phyloP scores from a whole-genome alignment of 768 basidiomycete species.

The Suillus clintonianus region DNA sequence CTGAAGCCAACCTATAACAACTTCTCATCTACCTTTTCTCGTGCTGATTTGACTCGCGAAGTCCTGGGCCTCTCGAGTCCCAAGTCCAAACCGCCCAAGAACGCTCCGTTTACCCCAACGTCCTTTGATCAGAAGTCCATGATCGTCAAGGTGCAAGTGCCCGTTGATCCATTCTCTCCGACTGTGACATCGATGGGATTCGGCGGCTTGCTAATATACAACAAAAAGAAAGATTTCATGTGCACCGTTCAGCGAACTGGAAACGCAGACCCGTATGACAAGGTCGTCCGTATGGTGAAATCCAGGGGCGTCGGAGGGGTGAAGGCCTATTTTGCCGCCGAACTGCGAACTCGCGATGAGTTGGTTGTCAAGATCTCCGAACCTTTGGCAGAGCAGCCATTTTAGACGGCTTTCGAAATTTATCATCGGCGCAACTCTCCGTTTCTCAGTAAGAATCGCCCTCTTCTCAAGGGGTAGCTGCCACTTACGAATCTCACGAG shows the following conservation, averaged over 20 bases:
- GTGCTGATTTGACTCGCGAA: constrained; percentile 31
- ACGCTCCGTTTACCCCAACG: constrained; percentile 17
- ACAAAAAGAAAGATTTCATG: constrained; percentile 54
- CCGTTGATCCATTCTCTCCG: constrained; percentile 21
- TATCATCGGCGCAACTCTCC: neutral
- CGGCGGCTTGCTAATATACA: constrained; percentile 47
- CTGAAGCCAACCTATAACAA: constrained; percentile 45
- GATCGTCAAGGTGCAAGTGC: constrained; percentile 58
- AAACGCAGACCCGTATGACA: constrained; percentile 40
- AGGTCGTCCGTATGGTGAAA: constrained; percentile 39
- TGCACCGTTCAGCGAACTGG: constrained; percentile 41
- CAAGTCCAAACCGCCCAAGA: constrained; percentile 17
- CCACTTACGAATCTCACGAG: neutral
- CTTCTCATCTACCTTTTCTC: constrained; percentile 20
- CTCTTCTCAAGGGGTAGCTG: neutral
- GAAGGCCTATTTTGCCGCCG: constrained; percentile 59
- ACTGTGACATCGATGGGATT: constrained; percentile 4
- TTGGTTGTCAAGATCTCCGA: constrained; percentile 54
- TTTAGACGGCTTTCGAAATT: constrained; percentile 25
- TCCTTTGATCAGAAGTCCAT: constrained; percentile 40
- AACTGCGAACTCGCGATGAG: constrained; percentile 47
- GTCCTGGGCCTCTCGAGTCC: constrained; percentile 28
- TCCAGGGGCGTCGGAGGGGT: constrained; percentile 42
- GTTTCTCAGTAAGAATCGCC: neutral
- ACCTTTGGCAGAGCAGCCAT: constrained; percentile 57